Evolutionary conservation across 2,329 filamentous ascomycete species (phyloP), one percentile per base, ranked within the genome.

Genomic region (Phialocephala sp.): DNA sequence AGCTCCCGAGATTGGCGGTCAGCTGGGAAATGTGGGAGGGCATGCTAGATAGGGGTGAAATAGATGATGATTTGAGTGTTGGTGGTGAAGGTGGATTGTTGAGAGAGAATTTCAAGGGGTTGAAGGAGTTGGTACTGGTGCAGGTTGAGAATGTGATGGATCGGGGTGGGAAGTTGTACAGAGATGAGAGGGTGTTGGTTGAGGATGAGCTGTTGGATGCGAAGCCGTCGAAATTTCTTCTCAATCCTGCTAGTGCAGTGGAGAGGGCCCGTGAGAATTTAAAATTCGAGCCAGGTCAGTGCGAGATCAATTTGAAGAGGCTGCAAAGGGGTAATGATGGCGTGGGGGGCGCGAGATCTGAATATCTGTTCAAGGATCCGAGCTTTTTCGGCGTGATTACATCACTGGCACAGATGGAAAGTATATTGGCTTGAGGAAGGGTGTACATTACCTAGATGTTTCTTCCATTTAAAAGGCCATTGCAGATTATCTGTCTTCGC

Each of bases 191-290:
- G 45, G 9, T 24, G 22, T 20, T 50, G 8, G 20, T 24, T 8
- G 45, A 50, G 45, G 45, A 20, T 24, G 45, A 50, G n/a, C 20
- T 50, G n/a, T 24, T 50, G 45, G 45, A 50, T 9, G n/a, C 45
- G n/a, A 22, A 18, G 15, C 41, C 41, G 15, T 18, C 41, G 15
- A 2, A 43, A 18, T 43, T n/a, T 43, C 41, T 43, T 1, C 15
- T 14, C 14, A n/a, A 43, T 43, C 41, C 41, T 18, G n/a, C 11
- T 15, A 43, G 41, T 8, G 41, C 41, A n/a, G 4, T 43, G 41
- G 41, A 43, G 41, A 43, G n/a, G n/a, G 15, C 41, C 15, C 15
- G 41, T n/a, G 41, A 43, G 41, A 43, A 43, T 43, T 24, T 50
- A n/a, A 50, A 50, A n/a, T 50, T 50, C 15, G 41, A 18, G 41